phyloP scores from a whole-genome alignment of 2,329 filamentous ascomycete species.

The Epicoccum sorghinum region DNA sequence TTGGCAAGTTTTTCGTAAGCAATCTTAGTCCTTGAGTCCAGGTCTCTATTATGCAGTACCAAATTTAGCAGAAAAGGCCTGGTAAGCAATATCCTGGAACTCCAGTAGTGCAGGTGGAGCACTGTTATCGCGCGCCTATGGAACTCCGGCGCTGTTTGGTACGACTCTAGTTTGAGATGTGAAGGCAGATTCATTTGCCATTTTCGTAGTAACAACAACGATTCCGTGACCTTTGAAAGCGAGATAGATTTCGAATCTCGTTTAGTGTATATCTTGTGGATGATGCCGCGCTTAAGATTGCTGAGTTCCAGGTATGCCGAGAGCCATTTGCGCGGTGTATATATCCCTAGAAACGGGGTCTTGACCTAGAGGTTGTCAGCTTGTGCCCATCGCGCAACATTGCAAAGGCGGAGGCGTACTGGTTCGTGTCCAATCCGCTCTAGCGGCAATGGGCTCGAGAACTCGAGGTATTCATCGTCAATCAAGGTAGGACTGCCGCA shows the following conservation, averaged over 20 bases:
- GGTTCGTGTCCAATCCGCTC: slow-evolving; percentile 34
- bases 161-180: slow-evolving; percentile 39
- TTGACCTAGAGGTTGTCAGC: slow-evolving; percentile 10
- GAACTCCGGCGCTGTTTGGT: slow-evolving; percentile 36
- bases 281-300: slow-evolving; percentile 42
- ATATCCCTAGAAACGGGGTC: slow-evolving; percentile 42
- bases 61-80: slow-evolving; percentile 45
- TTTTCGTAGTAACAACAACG: slow-evolving; percentile 40
- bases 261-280: slow-evolving; percentile 44
- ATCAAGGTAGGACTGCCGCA: slow-evolving; percentile 44
- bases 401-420: not conserved
- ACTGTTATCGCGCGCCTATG: slow-evolving; percentile 43
- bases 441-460: slow-evolving; percentile 40
- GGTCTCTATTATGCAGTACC: slow-evolving; percentile 34
- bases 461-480: slow-evolving; percentile 41
- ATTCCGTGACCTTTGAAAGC: slow-evolving; percentile 42
- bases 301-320: slow-evolving; percentile 39
- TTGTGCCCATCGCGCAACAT: not conserved
- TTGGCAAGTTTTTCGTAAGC: slow-evolving; percentile 45
- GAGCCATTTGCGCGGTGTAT: slow-evolving; percentile 44
- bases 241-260: slow-evolving; percentile 38
- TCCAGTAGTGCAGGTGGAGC: slow-evolving; percentile 46
- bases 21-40: slow-evolving; percentile 35
- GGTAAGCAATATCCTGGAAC: slow-evolving; percentile 41
- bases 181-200: slow-evolving; percentile 43